Percentiles rank a stretch among this genome's conserved stretches.
Evolutionary conservation across 2,329 filamentous ascomycete genomes (phyloP).

Genomic region (Cryphonectria japonica): DNA sequence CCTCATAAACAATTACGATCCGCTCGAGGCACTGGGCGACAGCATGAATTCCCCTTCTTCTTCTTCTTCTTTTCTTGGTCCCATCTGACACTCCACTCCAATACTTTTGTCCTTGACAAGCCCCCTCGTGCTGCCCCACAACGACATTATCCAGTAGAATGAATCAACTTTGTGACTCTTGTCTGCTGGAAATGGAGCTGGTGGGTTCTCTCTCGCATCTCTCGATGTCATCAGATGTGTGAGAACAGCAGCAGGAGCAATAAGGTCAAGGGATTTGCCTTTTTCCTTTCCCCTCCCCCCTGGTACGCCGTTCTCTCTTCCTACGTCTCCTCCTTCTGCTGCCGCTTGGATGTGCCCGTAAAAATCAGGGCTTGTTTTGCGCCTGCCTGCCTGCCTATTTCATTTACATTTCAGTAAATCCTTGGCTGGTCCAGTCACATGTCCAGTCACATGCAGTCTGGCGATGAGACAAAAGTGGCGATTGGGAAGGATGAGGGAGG

Average conservation of each 20-base stretch:
- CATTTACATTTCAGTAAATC: background rate
- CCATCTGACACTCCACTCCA: too few species aligned
- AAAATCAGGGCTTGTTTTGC: background rate
- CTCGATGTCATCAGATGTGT: too few species aligned
- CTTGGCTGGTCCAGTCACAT: background rate
- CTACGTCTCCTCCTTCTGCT: background rate
- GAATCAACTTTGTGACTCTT: too few species aligned
- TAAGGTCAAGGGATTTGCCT: background rate
- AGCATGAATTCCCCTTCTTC: too few species aligned
- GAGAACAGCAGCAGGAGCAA: background rate
- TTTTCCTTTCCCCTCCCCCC: background rate
- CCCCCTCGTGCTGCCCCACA: too few species aligned
- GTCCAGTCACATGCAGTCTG: background rate
- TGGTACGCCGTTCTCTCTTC: background rate
- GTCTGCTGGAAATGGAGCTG: too few species aligned
- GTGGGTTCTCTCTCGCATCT: too few species aligned
- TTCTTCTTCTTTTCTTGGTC: background rate
- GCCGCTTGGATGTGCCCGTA: background rate
- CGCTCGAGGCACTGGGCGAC: too few species aligned
- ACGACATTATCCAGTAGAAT: too few species aligned
- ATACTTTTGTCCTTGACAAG: too few species aligned
- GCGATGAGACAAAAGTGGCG: background rate
- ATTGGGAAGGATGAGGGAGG: background rate
- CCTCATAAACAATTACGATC: too few species aligned
- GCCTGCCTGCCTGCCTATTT: background rate